Conservation (phyloP, 1,284 basidiomycete genomes). For the Marasmius oreades region DNA sequence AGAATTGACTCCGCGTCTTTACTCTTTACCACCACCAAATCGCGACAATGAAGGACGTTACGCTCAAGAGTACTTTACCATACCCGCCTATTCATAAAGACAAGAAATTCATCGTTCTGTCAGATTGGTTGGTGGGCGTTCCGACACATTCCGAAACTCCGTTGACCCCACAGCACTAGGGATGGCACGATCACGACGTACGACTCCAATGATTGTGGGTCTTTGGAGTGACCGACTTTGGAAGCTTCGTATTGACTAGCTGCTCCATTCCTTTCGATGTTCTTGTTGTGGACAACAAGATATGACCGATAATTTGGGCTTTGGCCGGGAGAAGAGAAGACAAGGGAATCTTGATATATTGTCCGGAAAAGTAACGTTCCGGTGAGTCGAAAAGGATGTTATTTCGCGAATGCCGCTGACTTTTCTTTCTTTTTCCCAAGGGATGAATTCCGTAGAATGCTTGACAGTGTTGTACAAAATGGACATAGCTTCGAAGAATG, state of each 20-base stretch:
- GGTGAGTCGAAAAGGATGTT: constrained; percentile 37
- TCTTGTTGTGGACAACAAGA: constrained; percentile 29
- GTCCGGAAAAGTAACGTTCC: constrained; percentile 62
- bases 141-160: not conserved
- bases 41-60: constrained; percentile 16
- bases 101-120: constrained; percentile 83
- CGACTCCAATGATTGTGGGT: constrained; percentile 88
- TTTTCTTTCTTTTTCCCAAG: constrained; percentile 30
- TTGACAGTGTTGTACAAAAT: constrained; percentile 65
- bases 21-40: not conserved
- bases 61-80: constrained; percentile 65
- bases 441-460: constrained; percentile 79
- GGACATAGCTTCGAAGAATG: constrained; percentile 79
- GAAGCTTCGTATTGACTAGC: not conserved
- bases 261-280: not conserved
- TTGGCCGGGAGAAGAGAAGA: constrained; percentile 64
- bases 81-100: constrained; percentile 77
- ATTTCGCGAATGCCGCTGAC: not conserved
- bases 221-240: constrained; percentile 1
- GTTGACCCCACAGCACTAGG: constrained; percentile 38
- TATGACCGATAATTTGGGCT: constrained; percentile 77
- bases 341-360: constrained; percentile 73
- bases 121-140: constrained; percentile 72
- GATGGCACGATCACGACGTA: constrained; percentile 90
- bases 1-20: too few relatives aligned